Conservation (phyloP, 192 early-diverging fungal genomes). For the Gryganskiella cystojenkinii region DNA sequence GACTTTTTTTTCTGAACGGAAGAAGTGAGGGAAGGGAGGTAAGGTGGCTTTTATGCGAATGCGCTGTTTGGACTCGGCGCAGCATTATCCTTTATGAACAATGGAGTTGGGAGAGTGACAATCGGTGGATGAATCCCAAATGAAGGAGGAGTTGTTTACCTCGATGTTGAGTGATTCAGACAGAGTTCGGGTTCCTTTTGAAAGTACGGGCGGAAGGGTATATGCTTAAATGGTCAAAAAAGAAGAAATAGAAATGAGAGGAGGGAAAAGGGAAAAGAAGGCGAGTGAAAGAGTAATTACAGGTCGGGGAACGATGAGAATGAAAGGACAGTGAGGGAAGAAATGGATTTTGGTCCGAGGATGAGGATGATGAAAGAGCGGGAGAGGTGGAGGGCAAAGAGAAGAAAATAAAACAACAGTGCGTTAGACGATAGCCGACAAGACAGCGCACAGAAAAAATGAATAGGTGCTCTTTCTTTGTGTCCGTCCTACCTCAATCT, state of each 20-base stretch:
- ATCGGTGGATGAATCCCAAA: background rate
- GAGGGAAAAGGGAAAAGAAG: conserved; percentile 4
- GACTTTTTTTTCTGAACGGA: too few relatives aligned
- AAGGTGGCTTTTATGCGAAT: too few relatives aligned
- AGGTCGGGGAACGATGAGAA: background rate
- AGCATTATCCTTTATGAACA: too few relatives aligned
- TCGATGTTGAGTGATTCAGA: background rate
- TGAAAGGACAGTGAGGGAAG: too few relatives aligned
- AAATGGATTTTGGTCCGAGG: conserved; percentile 6
- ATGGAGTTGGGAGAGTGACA: too few relatives aligned
- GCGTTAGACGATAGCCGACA: too few relatives aligned
- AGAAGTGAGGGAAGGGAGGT: too few relatives aligned
- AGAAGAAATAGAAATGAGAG: background rate
- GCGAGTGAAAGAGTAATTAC: background rate
- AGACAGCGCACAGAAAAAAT: too few relatives aligned
- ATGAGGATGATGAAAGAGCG: background rate
- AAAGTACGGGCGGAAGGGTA: background rate
- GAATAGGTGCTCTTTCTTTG: too few relatives aligned
- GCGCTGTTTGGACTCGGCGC: too few relatives aligned
- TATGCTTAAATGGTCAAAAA: conserved; percentile 1
- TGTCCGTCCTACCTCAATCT: too few relatives aligned
- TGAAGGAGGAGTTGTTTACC: background rate
- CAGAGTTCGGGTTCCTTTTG: background rate
- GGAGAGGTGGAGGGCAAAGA: background rate
- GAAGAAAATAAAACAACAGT: background rate